Evolutionary conservation across 495 filamentous ascomycete species (phyloP).

Genomic region (Thozetella sp.): DNA sequence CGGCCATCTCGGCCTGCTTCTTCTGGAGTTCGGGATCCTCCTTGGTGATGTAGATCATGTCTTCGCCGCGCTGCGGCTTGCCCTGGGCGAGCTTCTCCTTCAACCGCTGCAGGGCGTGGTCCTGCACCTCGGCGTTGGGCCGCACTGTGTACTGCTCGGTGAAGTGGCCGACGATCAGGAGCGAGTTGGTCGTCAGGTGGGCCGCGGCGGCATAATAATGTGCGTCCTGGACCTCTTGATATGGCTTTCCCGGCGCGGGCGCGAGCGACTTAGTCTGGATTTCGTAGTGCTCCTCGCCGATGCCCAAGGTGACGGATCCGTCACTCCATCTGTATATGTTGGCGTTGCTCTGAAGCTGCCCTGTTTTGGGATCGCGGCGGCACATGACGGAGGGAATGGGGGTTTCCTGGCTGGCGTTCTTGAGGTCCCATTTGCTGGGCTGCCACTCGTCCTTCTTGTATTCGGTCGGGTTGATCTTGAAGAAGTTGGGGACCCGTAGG

Average conservation of each 20-base stretch:
- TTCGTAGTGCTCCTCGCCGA: constrained; percentile 78
- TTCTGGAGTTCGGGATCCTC: constrained; percentile 83
- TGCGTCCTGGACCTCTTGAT: constrained; percentile 70
- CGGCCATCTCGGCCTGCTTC: constrained; percentile 71
- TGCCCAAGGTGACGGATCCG: constrained; percentile 75
- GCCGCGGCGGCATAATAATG: constrained; percentile 84
- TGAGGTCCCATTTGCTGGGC: constrained; percentile 45
- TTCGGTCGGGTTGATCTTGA: constrained; percentile 72
- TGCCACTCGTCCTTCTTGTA: constrained; percentile 74
- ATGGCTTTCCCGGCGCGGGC: constrained; percentile 57
- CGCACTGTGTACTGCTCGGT: constrained; percentile 74
- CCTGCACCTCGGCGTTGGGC: constrained; percentile 68
- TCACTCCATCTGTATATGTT: constrained; percentile 82
- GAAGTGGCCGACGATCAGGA: constrained; percentile 79
- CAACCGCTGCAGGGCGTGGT: constrained; percentile 76
- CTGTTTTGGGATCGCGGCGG: constrained; percentile 38
- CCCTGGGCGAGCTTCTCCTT: constrained; percentile 70
- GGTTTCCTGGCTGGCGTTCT: constrained; percentile 37
- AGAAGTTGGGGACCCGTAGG: constrained; percentile 76
- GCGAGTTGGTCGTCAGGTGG: constrained; percentile 64
- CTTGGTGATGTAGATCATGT: constrained; percentile 59
- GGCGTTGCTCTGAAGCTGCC: constrained; percentile 71
- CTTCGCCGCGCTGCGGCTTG: constrained; percentile 43
- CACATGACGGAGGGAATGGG: constrained; percentile 39
- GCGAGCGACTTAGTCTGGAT: constrained; percentile 76